Evolutionary conservation across 768 basidiomycete genomes (phyloP).

Genomic region (Tulasnella sp.): DNA sequence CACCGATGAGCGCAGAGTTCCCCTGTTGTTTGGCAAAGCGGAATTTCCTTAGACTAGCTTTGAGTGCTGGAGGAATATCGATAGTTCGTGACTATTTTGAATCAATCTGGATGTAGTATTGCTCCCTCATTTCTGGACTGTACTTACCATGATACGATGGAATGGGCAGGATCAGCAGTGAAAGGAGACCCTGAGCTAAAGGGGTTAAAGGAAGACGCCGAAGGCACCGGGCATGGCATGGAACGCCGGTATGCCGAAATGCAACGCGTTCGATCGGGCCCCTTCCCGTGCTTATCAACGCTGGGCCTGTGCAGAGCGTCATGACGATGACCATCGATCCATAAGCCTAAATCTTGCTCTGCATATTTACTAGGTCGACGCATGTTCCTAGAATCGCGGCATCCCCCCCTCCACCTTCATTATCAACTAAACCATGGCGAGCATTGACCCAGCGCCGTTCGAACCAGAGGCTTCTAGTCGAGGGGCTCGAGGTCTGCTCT

Average conservation of each 20-base stretch:
- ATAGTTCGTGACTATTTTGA: conserved; percentile 54
- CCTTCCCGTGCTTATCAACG: too few species aligned
- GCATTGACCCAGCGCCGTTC: too few species aligned
- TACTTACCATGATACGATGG: not conserved
- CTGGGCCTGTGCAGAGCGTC: too few species aligned
- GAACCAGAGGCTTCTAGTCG: too few species aligned
- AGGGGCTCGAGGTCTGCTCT: too few species aligned
- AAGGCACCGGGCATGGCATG: not conserved
- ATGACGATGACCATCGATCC: too few species aligned
- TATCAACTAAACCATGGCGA: too few species aligned
- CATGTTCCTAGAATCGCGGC: too few species aligned
- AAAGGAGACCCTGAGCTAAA: not conserved
- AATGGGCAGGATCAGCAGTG: not conserved
- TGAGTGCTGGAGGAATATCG: conserved; percentile 71
- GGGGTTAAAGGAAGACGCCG: not conserved
- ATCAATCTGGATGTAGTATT: not conserved
- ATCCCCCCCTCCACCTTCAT: too few species aligned
- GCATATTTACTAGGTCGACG: too few species aligned
- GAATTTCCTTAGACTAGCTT: conserved; percentile 74
- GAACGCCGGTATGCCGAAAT: too few species aligned
- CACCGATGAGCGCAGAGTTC: conserved; percentile 50
- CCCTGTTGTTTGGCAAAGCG: conserved; percentile 51
- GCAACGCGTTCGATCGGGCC: not conserved
- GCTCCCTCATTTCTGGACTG: not conserved
- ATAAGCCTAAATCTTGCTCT: too few species aligned